phyloP scores from a whole-genome alignment of 2,329 filamentous ascomycete genomes.

The Fusarium coicis region DNA sequence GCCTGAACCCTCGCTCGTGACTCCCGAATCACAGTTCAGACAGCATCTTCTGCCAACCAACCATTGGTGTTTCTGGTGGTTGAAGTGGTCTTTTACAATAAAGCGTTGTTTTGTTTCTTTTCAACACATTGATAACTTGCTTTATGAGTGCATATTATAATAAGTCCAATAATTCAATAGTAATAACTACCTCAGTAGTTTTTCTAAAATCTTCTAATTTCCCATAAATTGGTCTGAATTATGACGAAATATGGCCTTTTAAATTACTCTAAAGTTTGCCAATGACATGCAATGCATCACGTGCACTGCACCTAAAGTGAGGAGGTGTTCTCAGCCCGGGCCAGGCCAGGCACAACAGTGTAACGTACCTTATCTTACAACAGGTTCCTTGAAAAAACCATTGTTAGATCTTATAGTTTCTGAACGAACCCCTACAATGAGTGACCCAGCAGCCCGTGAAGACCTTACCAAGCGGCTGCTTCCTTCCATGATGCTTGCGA shows the following conservation, averaged over 20 bases:
- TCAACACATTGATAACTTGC: not conserved
- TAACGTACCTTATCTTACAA: not conserved
- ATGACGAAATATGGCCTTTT: not conserved
- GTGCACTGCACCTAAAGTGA: not conserved
- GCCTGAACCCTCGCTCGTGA: not conserved
- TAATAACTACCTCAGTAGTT: not conserved
- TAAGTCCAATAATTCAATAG: not conserved
- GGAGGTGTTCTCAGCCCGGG: not conserved
- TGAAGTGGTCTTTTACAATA: not conserved
- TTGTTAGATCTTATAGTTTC: not conserved
- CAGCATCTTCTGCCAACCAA: not conserved
- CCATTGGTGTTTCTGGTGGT: not conserved
- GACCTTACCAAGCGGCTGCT: constrained; percentile 22
- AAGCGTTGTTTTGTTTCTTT: not conserved
- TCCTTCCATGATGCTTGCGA: constrained; percentile 17
- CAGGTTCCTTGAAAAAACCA: not conserved
- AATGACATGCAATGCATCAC: not conserved
- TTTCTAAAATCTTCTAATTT: not conserved
- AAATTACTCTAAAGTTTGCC: not conserved
- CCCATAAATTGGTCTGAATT: not conserved
- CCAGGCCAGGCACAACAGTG: not conserved
- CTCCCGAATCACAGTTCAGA: not conserved
- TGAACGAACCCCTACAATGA: not conserved
- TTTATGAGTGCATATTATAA: not conserved
- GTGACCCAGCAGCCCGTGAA: not conserved